phyloP scores from a whole-genome alignment of 306 rosid species.

The Quercus engelmannii region DNA sequence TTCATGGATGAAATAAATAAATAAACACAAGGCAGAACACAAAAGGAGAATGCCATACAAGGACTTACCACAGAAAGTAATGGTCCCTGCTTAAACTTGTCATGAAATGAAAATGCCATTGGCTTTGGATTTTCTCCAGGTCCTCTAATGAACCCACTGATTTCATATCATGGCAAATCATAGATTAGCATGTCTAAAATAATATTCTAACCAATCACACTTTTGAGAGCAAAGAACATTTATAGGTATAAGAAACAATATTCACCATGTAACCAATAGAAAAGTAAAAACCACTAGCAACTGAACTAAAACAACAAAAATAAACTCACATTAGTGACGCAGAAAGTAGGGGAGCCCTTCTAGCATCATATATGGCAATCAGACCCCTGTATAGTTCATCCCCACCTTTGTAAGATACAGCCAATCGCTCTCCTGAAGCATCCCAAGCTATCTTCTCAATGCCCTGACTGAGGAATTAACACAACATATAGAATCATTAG shows the following conservation, averaged over 20 bases:
- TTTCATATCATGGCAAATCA: constrained; percentile 10
- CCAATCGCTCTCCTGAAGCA: constrained; percentile 93
- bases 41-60: neutral
- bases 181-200: constrained; percentile 4
- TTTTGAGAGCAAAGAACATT: constrained; percentile 2
- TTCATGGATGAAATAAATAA: neutral
- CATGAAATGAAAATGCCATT: constrained; percentile 68
- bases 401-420: constrained; percentile 76
- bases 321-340: constrained; percentile 79
- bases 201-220: neutral
- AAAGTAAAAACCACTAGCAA: neutral
- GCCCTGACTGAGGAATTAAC: constrained; percentile 62
- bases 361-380: constrained; percentile 79
- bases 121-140: constrained; percentile 91
- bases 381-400: constrained; percentile 74
- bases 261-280: constrained; percentile 9
- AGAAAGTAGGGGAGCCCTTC: constrained; percentile 69
- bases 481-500: constrained; percentile 5
- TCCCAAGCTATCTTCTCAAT: constrained; percentile 94
- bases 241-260: neutral
- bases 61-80: constrained; percentile 83
- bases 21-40: neutral
- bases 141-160: constrained; percentile 94
- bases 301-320: neutral
- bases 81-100: constrained; percentile 89